Evolutionary conservation across 2,329 filamentous ascomycete species (phyloP), one percentile per base, ranked within the genome.

Genomic region (Cladophialophora psammophila): DNA sequence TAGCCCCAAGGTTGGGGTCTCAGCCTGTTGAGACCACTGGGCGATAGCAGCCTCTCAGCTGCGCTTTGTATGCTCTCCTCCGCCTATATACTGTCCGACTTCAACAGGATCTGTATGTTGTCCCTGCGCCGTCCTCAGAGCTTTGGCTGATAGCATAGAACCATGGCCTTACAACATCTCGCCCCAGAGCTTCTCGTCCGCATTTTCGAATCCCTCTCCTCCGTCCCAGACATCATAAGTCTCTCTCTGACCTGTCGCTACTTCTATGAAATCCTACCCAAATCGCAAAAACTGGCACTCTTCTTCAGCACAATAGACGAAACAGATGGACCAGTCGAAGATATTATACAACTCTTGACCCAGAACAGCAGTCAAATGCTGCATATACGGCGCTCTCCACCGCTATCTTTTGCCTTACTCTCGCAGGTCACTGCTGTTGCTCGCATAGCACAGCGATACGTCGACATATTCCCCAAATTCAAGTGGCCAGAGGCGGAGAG

Each of bases 381-480:
- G 2, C 87, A 89, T 73, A 70, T 85, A 38, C 76, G 80, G 53
- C 85, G 86, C 58, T 74, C 77, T 18, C 84, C 84, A 0, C 83
- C 85, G 1, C 79, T 88, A 61, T 87, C 85, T 0, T 77, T 84
- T 60, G 80, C 85, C 1, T 77, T 89, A 5, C 78, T 89, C 42
- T 80, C 82, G 67, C 86, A 88, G 70, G 79, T 88, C 52, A 77
- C 87, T 31, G 78, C 80, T 52, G 78, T 85, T 18, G 87, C 87
- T 50, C 79, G 80, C 13, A 78, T 87, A 1, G 87, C 87, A 4
- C 81, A 82, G 72, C 83, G 83, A 71, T 88, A 86, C 83, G 84
- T 85, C 72, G 80, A 81, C n/a, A 81, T 88, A n/a, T 89, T 88
- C 72, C 86, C 86, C 0, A 81, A 85, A 74, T 87, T 87, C 76